phyloP scores from a whole-genome alignment of 805 yeast genomes.

The Cephaloascus fragrans region DNA sequence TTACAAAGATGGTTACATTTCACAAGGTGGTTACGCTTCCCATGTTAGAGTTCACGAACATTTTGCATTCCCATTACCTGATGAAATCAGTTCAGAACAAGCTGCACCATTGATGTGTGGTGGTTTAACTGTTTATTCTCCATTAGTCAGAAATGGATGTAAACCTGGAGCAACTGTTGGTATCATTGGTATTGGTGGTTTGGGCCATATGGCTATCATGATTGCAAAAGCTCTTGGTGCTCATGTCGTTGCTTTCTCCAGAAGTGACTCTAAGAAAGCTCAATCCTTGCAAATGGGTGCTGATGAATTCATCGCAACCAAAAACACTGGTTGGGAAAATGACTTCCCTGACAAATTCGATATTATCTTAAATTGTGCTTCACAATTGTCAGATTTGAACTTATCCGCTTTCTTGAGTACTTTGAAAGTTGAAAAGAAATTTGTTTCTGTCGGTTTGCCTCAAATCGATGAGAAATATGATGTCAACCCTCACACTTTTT shows the following conservation, averaged over 20 bases:
- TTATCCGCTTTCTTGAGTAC: slow-evolving; percentile 21
- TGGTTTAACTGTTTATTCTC: slow-evolving; percentile 41
- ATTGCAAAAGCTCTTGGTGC: slow-evolving; percentile 36
- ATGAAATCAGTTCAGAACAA: slow-evolving; percentile 23
- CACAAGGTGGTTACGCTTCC: slow-evolving; percentile 37
- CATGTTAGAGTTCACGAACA: slow-evolving; percentile 37
- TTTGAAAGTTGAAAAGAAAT: slow-evolving; percentile 25
- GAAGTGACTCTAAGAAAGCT: slow-evolving; percentile 26
- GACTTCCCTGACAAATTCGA: slow-evolving; percentile 22
- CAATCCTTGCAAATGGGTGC: slow-evolving; percentile 32
- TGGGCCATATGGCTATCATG: slow-evolving; percentile 37
- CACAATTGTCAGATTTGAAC: slow-evolving; percentile 23
- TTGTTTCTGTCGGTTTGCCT: slow-evolving; percentile 42
- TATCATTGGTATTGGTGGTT: slow-evolving; percentile 36
- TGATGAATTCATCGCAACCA: slow-evolving; percentile 34
- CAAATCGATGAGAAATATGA: slow-evolving; percentile 23
- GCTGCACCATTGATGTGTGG: slow-evolving; percentile 46
- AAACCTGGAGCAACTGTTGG: slow-evolving; percentile 24
- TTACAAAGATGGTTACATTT: slow-evolving; percentile 23
- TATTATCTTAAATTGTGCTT: slow-evolving; percentile 32
- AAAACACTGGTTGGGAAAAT: slow-evolving; percentile 30
- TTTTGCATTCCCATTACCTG: slow-evolving; percentile 36
- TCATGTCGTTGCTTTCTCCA: slow-evolving; percentile 32
- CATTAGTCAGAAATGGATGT: slow-evolving; percentile 31
- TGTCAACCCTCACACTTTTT: slow-evolving; percentile 40